These are phyloP conservation scores for Diddensiella transvaalensis DNA, from an alignment of 805 yeast species.

Conservation along the genomic window DNA sequence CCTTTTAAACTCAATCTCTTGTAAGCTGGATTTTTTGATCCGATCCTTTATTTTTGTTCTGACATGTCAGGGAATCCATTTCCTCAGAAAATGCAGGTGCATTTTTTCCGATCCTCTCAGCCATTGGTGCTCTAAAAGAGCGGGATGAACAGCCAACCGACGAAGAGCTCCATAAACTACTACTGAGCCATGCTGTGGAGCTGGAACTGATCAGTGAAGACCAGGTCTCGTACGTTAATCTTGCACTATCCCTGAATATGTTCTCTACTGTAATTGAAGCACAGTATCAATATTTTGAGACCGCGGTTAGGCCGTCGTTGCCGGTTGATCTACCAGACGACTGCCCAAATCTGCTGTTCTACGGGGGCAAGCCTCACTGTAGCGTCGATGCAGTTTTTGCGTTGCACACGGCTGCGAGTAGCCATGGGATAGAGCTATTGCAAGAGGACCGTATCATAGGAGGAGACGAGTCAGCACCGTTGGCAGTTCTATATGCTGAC, in stretches of 20 bases:
- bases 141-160: slow-evolving; percentile 17
- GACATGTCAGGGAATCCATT: slow-evolving; percentile 30
- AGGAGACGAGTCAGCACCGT: slow-evolving; percentile 41
- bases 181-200: slow-evolving; percentile 21
- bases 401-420: slow-evolving; percentile 50
- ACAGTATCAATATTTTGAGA: slow-evolving; percentile 52
- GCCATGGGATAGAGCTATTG: slow-evolving; percentile 28
- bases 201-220: slow-evolving; percentile 18
- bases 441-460: slow-evolving; percentile 70
- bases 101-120: slow-evolving; percentile 33
- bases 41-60: background rate
- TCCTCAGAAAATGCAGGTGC: slow-evolving; percentile 30
- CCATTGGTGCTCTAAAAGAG: slow-evolving; percentile 17
- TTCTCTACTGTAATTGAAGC: slow-evolving; percentile 62
- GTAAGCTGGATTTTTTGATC: slow-evolving; percentile 13
- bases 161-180: slow-evolving; percentile 17
- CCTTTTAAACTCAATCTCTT: slow-evolving; percentile 21
- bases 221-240: slow-evolving; percentile 32
- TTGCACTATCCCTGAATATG: slow-evolving; percentile 45
- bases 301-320: slow-evolving; percentile 33
- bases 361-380: slow-evolving; percentile 55
- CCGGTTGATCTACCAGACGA: slow-evolving; percentile 31
- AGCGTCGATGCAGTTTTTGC: slow-evolving; percentile 76
- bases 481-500: slow-evolving; percentile 67
- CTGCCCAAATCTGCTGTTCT: slow-evolving; percentile 46